These are phyloP conservation scores for Mallotus japonicus DNA, from an alignment of 441 rosid genomes.

Conservation along the genomic window DNA sequence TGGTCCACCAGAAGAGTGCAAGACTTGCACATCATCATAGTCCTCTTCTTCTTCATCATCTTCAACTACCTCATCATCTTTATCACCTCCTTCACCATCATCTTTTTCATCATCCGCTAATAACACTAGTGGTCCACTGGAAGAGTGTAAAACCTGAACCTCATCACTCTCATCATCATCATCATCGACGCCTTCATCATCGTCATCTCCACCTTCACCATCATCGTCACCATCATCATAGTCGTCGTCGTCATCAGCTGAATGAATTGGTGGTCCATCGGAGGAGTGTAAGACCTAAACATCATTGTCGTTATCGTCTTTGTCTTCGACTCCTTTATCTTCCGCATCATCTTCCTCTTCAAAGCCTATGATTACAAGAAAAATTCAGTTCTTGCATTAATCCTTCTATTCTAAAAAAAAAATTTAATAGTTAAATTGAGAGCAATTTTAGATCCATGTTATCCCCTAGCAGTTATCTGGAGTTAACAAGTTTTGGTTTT, in stretches of 20 bases:
- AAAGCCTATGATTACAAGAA: too few relatives aligned
- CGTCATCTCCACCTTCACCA: constrained; percentile 28
- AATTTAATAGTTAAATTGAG: too few relatives aligned
- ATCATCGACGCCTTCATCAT: constrained; percentile 36
- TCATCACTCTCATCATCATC: constrained; percentile 34
- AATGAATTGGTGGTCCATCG: constrained; percentile 51
- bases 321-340: constrained; percentile 10
- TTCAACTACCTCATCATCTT: constrained; percentile 11
- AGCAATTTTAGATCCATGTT: too few relatives aligned
- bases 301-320: constrained; percentile 40
- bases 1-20: constrained; percentile 56
- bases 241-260: constrained; percentile 49
- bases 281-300: constrained; percentile 53
- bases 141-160: too few relatives aligned
- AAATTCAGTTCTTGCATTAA: too few relatives aligned
- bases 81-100: too few relatives aligned
- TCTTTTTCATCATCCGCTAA: too few relatives aligned
- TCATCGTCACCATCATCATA: constrained; percentile 44
- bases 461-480: too few relatives aligned
- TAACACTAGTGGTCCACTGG: too few relatives aligned
- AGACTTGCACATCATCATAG: constrained; percentile 50
- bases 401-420: too few relatives aligned
- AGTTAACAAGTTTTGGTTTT: too few relatives aligned
- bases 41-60: constrained; percentile 41
- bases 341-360: constrained; percentile 35